phyloP scores from a whole-genome alignment of 192 early-diverging fungal species.

The Linderina pennispora region DNA sequence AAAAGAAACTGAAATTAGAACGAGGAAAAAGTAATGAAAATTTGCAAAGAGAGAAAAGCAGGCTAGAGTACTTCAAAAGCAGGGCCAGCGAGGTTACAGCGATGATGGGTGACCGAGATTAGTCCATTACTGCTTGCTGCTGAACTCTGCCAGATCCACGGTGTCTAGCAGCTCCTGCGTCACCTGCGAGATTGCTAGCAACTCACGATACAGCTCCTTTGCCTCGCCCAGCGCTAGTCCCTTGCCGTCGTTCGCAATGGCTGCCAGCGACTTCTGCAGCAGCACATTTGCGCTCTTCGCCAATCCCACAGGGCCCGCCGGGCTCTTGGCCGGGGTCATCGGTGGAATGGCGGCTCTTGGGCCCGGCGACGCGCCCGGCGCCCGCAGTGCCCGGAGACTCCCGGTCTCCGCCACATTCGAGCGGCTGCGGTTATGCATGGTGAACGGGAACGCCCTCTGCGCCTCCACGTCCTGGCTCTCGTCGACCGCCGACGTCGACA shows the following conservation, averaged over 20 bases:
- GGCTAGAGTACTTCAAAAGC: no score
- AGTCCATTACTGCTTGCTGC: neutral
- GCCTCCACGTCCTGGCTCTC: neutral
- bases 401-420: slow-evolving; percentile 40
- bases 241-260: neutral
- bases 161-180: slow-evolving; percentile 16
- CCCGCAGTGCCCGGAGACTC: slow-evolving; percentile 32
- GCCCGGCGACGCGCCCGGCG: no score
- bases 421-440: slow-evolving; percentile 17
- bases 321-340: no score
- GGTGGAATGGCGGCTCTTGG: no score
- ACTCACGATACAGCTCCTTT: slow-evolving; percentile 11
- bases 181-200: slow-evolving; percentile 26
- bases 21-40: no score
- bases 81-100: no score
- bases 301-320: no score
- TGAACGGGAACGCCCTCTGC: slow-evolving; percentile 10
- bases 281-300: slow-evolving; percentile 9
- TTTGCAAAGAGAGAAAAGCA: no score
- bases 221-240: no score
- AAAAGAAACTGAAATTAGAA: neutral
- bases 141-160: slow-evolving; percentile 1
- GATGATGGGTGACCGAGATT: no score
- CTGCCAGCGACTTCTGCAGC: slow-evolving; percentile 10
- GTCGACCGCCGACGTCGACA: no score